Conservation (phyloP, 1,284 basidiomycete species). For the Ganoderma resinaceum region DNA sequence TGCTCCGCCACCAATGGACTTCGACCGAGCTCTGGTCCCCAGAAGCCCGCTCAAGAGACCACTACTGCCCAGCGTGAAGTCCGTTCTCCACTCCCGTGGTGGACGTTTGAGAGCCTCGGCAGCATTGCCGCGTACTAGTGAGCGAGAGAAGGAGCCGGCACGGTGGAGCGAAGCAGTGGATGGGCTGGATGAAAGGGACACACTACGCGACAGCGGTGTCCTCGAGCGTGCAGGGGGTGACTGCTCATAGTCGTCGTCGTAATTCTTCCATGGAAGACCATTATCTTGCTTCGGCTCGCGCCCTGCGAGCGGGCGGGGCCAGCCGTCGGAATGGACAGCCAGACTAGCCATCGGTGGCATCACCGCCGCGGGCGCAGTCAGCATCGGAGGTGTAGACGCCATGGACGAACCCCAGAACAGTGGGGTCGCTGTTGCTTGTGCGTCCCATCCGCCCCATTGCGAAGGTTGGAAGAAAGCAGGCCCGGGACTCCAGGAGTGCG, state of each 20-base stretch:
- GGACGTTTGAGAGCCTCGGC: slow-evolving; percentile 37
- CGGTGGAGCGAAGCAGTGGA: slow-evolving; percentile 16
- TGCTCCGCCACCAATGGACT: slow-evolving; percentile 31
- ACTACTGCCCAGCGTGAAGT: slow-evolving; percentile 41
- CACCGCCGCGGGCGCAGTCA: slow-evolving; percentile 22
- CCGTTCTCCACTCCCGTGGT: slow-evolving; percentile 44
- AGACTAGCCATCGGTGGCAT: slow-evolving; percentile 16
- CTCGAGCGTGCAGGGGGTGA: slow-evolving; percentile 11
- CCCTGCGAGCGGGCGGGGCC: slow-evolving; percentile 20
- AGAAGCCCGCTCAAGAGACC: slow-evolving; percentile 35
- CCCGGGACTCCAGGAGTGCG: slow-evolving; percentile 8
- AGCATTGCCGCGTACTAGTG: slow-evolving; percentile 30
- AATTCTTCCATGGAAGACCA: slow-evolving; percentile 16
- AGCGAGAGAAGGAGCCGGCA: slow-evolving; percentile 24
- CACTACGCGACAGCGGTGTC: slow-evolving; percentile 28
- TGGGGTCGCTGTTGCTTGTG: slow-evolving; percentile 12
- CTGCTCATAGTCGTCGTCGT: slow-evolving; percentile 15
- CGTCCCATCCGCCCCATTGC: slow-evolving; percentile 11
- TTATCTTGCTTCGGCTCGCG: slow-evolving; percentile 7
- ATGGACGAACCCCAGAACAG: slow-evolving; percentile 14
- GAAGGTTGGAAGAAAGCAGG: not conserved
- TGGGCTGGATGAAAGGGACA: slow-evolving; percentile 30
- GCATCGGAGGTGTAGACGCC: slow-evolving; percentile 19
- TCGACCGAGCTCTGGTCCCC: slow-evolving; percentile 28
- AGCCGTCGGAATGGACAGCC: slow-evolving; percentile 20